A percentile compares a stretch with the other conserved stretches of the same genome.
Conservation (phyloP, 2,329 filamentous ascomycete genomes). For the Penicillium crustosum region DNA sequence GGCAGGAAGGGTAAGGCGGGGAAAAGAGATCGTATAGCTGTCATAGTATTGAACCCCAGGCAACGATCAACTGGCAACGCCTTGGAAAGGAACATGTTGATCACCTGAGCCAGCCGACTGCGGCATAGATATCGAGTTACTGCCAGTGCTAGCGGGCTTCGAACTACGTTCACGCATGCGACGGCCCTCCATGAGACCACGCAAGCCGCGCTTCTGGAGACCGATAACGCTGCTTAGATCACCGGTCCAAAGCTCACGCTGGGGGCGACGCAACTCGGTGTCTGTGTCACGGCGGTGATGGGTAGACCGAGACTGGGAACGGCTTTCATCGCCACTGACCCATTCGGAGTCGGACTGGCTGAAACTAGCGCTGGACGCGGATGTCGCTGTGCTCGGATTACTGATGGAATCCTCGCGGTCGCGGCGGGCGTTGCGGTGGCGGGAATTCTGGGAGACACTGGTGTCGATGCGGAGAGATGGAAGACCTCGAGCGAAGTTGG, state of each 20-base stretch:
- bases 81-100: conserved; percentile 17
- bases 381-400: conserved; percentile 40
- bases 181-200: conserved; percentile 91
- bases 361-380: conserved; percentile 40
- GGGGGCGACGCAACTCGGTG: conserved; percentile 29
- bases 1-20: not conserved
- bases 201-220: conserved; percentile 85
- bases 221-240: conserved; percentile 84
- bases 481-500: conserved; percentile 30
- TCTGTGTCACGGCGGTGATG: conserved; percentile 43
- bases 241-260: conserved; percentile 70
- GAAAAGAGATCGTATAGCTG: not conserved
- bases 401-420: conserved; percentile 43
- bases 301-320: conserved; percentile 38
- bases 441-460: conserved; percentile 29
- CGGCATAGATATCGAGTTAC: conserved; percentile 19
- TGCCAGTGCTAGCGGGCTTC: conserved; percentile 30
- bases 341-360: conserved; percentile 41
- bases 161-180: conserved; percentile 72
- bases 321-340: conserved; percentile 26
- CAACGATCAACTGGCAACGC: conserved; percentile 16
- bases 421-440: conserved; percentile 23
- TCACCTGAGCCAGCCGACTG: conserved; percentile 18
- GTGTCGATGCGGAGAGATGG: conserved; percentile 44
- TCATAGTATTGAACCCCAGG: not conserved